Evolutionary conservation across 2,329 filamentous ascomycete genomes (phyloP), one percentile per base, ranked within the genome.

Genomic region (Hymenotorrendiella dingleyae): DNA sequence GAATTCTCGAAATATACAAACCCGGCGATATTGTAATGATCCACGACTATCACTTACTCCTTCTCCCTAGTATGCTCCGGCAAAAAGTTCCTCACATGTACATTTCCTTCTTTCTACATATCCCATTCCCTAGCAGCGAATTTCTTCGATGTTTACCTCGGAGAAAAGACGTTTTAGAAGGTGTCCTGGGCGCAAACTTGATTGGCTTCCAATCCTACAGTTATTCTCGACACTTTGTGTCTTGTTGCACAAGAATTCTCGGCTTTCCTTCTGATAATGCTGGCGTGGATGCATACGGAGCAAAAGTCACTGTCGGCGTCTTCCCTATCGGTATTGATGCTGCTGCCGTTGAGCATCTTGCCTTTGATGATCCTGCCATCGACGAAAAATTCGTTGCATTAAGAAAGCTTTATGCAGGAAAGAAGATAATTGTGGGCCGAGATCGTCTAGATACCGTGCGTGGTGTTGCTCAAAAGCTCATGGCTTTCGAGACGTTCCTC

Each of bases 321-420:
- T 94, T 95, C 62, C 90, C 91, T 12, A 95, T 96, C 49, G 93
- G 91, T 26, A 94, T 97, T 54, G 88, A 96, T 62, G 86, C 84
- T n/a, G 76, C 77, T 48, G 82, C 83, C 48, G 87, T 93, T 12
- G 80, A 88, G 59, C 75, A 74, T 40, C 69, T 80, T 34, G 90
- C 90, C 0, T 94, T 86, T 65, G 78, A 78, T 4, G 72, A 81
- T 33, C 69, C 78, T 0, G 79, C 81, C 19, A 82, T 86, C 16
- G 78, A 86, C 42, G 80, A 86, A 59, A 87, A 81, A 45, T 75
- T 89, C 60, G 66, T 74, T 41, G 80, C 78, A 0, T 78, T 96
- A 40, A 82, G 80, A 58, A 77, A 82, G 50, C 68, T 93, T 54
- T 95, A 95, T 61, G 74, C 74, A n/a, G 89, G 83, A 47, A 94